Base-by-base conservation (phyloP, 257 asterid genomes). In the Verbascum thapsus region DNA sequence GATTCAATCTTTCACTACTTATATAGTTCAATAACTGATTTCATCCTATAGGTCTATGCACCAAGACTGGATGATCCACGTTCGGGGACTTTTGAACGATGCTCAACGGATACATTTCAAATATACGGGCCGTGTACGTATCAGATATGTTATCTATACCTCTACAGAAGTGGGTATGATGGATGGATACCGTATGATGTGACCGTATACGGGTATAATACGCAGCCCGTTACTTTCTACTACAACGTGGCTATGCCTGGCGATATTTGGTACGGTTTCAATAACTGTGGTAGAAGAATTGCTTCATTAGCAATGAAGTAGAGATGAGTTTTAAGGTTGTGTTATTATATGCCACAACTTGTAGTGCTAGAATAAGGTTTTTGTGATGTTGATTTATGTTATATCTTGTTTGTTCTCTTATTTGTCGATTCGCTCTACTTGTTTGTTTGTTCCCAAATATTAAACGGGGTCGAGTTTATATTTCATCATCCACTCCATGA, bases 131-230 rank as follows among this genome's bases (percentile, higher is more conserved):
- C 97, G 0, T 92, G 99, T 57, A 89, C 97, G 8, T 85, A 87
- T 76, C 91, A 89, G 77, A 82, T 92, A 57, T 92, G 99, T 57
- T 92, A 92, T 61, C 32, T 85, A 67, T 92, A 92, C 74, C 84
- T 92, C 23, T 92, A 92, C 76, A 76, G 99, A 72, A 89, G 94
- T 13, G 99, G 99, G 2, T 67, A 78, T 1, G 99, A 89, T 65
- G 99, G 99, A 7, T 92, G 99, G 99, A 71, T 81, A 30, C 99
- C 97, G 0, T 76, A 70, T 17, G 96, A 87, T 66, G 89, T 89
- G 5, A 80, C 94, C 1, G 79, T 89, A 12, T 62, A 58, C 1
- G 99, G 85, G 12, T 81, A 84, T 58, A 77, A 87, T 44, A 26
- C 81, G 9, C 59, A 63, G 52, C 82, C 88, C 0, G 85, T 73